Evolutionary conservation across 202 grass and related monocot species (phyloP).

Genomic region (Panicum hallii): DNA sequence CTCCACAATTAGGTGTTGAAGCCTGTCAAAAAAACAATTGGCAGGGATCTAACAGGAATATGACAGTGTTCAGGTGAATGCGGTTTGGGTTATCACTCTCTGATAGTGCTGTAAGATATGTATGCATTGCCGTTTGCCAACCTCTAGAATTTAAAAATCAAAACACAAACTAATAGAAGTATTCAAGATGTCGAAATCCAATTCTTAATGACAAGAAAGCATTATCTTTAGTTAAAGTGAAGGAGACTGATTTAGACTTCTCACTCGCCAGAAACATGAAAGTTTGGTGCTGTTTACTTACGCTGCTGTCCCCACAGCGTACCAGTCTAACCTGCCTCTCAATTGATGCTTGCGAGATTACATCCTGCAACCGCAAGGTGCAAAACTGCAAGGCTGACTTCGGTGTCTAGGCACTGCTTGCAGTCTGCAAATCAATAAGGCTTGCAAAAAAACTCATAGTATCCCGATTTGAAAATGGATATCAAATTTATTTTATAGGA

Average conservation of each 20-base stretch:
- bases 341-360: not conserved
- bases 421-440: slow-evolving; percentile 10
- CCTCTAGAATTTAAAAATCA: not conserved
- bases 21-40: not conserved
- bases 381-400: slow-evolving; percentile 4
- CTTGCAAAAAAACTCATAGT: not conserved
- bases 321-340: slow-evolving; percentile 10
- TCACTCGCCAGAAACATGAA: slow-evolving; percentile 11
- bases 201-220: not conserved
- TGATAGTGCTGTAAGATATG: not conserved
- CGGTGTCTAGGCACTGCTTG: not conserved
- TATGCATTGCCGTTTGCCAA: not conserved
- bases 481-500: not conserved
- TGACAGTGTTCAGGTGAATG: not conserved
- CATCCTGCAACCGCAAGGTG: not conserved
- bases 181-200: not conserved
- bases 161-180: not conserved
- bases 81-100: not conserved
- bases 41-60: not conserved
- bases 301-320: not conserved
- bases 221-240: not conserved
- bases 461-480: not conserved
- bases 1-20: slow-evolving; percentile 10
- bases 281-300: slow-evolving; percentile 4
- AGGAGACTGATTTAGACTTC: not conserved